phyloP scores from a whole-genome alignment of 2,329 filamentous ascomycete genomes.

The Corniculantispora saksenae region DNA sequence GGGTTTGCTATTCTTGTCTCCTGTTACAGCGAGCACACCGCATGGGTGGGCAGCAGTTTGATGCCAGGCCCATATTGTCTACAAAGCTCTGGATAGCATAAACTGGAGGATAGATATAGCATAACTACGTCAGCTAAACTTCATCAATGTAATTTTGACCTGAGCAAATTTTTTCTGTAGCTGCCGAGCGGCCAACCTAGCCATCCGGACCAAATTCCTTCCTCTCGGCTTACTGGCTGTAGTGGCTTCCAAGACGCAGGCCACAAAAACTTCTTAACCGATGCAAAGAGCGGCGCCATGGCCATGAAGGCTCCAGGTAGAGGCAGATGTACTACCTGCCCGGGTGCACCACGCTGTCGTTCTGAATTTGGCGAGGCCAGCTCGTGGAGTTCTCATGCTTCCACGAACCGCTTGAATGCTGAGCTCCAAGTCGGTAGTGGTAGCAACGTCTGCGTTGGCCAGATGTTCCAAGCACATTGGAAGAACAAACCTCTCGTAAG shows the following conservation, averaged over 20 bases:
- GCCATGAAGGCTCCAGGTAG: conserved; percentile 10
- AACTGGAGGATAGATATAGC: no score
- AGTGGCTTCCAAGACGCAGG: not conserved
- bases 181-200: not conserved
- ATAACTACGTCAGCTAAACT: no score
- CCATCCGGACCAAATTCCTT: conserved; percentile 21
- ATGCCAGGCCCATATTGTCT: no score
- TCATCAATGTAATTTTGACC: conserved; percentile 6
- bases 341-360: conserved; percentile 6
- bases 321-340: conserved; percentile 4
- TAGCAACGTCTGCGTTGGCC: conserved; percentile 11
- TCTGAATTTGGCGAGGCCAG: conserved; percentile 6
- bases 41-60: no score
- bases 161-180: conserved; percentile 14
- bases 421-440: not conserved
- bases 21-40: no score
- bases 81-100: no score
- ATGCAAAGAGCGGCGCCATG: not conserved
- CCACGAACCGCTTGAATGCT: conserved; percentile 1
- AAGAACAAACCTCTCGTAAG: conserved; percentile 13
- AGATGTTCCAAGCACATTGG: conserved; percentile 2
- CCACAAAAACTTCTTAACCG: conserved; percentile 6
- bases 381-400: not conserved
- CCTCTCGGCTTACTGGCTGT: conserved; percentile 22
- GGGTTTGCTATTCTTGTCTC: no score